Evolutionary conservation across 495 filamentous ascomycete species (phyloP), one percentile per base, ranked within the genome.

Genomic region (Neurospora sp.): DNA sequence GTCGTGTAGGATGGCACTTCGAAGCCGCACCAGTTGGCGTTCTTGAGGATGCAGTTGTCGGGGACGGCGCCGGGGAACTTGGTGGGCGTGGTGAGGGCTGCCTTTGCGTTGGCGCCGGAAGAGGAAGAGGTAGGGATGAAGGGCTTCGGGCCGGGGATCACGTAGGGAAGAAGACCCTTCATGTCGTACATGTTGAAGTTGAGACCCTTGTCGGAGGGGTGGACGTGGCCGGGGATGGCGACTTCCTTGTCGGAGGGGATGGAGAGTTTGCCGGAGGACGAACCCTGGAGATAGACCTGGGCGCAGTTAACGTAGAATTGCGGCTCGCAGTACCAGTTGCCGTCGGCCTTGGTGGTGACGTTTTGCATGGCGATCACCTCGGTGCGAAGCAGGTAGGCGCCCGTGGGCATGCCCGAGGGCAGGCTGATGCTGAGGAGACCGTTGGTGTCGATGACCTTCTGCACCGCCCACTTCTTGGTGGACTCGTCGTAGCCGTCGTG

Each of bases 301-400:
- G 89, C 89, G 79, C 92, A 95, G 22, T 89, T 90, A 68, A 87
- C 82, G 76, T 88, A 92, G 78, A 90, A 90, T 76, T 90, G 88
- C 10, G 92, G 90, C 70, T 91, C 84, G 1, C 83, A 79, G 5
- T 76, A 75, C 35, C 75, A 78, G 70, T 86, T 84, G 53, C 53
- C 53, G 10, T 65, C 53, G 53, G 53, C 5, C 12, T 14, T 65
- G 53, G 27, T 65, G 74, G 85, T 83, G 27, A 88, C 89, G 68
- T 88, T 78, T 44, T 94, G 92, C 37, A 94, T 84, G 0, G 92
- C 89, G 20, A 94, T 77, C 37, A 92, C 77, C 78, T 94, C 92
- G 8, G 86, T 84, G 12, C 92, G 88, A 5, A 91, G 82, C 40
- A 93, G 84, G 77, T 93, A 95, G 76, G 88, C 84, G 8, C 92